Conservation (phyloP, 495 filamentous ascomycete species). For the Daldinia loculata region DNA sequence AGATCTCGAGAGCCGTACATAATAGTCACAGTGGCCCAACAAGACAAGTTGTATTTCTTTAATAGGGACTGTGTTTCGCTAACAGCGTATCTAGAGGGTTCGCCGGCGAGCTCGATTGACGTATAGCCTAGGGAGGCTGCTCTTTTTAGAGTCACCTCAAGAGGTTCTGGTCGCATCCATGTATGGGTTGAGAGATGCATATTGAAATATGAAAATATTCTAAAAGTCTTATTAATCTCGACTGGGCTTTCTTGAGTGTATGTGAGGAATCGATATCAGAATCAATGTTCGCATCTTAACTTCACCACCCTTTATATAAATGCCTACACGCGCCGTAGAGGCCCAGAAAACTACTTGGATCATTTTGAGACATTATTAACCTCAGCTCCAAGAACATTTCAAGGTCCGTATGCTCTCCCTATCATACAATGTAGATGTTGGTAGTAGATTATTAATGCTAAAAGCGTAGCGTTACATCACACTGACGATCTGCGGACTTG, state of each 20-base stretch:
- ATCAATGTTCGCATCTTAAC: background rate
- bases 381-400: background rate
- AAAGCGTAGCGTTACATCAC: slow-evolving; percentile 1
- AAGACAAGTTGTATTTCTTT: slow-evolving; percentile 38
- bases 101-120: slow-evolving; percentile 47
- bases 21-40: slow-evolving; percentile 42
- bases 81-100: slow-evolving; percentile 37
- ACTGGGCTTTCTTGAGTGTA: background rate
- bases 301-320: background rate
- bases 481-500: slow-evolving; percentile 17
- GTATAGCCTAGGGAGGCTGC: slow-evolving; percentile 41
- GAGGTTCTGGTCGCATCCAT: slow-evolving; percentile 48
- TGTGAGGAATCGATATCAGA: background rate
- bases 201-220: slow-evolving; percentile 2
- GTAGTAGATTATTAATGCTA: background rate
- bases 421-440: background rate
- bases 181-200: slow-evolving; percentile 49
- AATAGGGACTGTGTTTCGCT: slow-evolving; percentile 31
- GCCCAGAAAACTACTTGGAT: background rate
- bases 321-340: background rate
- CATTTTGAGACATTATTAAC: background rate
- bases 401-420: background rate
- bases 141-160: slow-evolving; percentile 40
- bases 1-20: slow-evolving; percentile 45
- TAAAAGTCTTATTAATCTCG: background rate